Conservation (phyloP, 176 grass and related monocot genomes). For the Juncus inflexus region DNA sequence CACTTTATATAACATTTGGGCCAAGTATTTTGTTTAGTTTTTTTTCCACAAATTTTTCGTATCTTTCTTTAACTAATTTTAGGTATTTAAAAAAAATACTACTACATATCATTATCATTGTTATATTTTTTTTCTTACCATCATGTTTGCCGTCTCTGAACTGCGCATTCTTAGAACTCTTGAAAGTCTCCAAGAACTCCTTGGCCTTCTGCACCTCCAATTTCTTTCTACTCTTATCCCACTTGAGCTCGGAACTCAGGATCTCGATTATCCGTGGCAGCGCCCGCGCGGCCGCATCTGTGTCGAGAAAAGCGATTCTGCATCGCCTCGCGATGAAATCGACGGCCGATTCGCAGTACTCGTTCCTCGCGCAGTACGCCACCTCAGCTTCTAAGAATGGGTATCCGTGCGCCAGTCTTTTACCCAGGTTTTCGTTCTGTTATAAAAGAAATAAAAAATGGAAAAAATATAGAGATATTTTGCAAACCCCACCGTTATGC, state of each 20-base stretch:
- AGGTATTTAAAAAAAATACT: no score
- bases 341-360: constrained; percentile 80
- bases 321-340: constrained; percentile 88
- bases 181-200: constrained; percentile 87
- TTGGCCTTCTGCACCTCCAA: constrained; percentile 58
- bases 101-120: no score
- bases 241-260: constrained; percentile 70
- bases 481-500: no score
- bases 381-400: constrained; percentile 95
- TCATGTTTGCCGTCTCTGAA: constrained; percentile 92
- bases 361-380: constrained; percentile 83
- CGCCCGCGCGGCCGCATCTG: constrained; percentile 64
- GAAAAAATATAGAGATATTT: no score
- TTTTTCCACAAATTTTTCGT: no score
- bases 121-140: constrained; percentile 27
- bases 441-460: constrained; percentile 16
- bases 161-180: constrained; percentile 81
- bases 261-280: constrained; percentile 74
- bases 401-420: constrained; percentile 77
- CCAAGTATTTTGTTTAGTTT: no score
- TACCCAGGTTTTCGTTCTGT: constrained; percentile 84
- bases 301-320: constrained; percentile 85
- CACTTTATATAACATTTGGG: no score
- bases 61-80: no score
- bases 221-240: constrained; percentile 65